phyloP scores from a whole-genome alignment of 805 yeast species.

The Danielia reshetovae region DNA sequence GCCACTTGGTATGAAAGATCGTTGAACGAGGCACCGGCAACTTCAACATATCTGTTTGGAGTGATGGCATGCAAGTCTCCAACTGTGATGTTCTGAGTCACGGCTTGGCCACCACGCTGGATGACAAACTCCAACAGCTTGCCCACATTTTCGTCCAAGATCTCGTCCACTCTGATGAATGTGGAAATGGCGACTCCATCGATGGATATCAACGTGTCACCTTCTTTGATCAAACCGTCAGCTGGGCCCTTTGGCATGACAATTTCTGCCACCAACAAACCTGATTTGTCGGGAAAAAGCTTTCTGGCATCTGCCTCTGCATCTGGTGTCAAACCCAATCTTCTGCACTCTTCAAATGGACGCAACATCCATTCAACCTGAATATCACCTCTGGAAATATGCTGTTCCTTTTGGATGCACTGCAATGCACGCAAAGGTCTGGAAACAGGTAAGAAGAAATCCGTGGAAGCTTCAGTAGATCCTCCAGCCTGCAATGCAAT shows the following conservation, averaged over 20 bases:
- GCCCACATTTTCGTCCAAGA: conserved; percentile 70
- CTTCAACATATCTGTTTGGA: conserved; percentile 76
- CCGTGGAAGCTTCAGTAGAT: conserved; percentile 84
- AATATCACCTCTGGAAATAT: conserved; percentile 84
- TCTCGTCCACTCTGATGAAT: conserved; percentile 78
- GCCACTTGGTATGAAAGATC: conserved; percentile 87
- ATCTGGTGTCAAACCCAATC: conserved; percentile 75
- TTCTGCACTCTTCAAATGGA: conserved; percentile 86
- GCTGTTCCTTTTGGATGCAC: conserved; percentile 57
- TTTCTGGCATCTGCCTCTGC: conserved; percentile 69
- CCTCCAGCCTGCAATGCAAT: conserved; percentile 96
- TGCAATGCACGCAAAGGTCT: conserved; percentile 77
- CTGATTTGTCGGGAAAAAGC: conserved; percentile 68
- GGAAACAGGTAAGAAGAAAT: conserved; percentile 82
- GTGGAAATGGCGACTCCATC: conserved; percentile 62
- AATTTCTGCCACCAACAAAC: conserved; percentile 77
- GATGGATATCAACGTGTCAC: conserved; percentile 76
- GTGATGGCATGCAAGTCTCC: conserved; percentile 80
- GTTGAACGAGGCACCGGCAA: conserved; percentile 84
- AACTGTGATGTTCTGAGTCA: conserved; percentile 49
- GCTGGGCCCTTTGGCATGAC: conserved; percentile 86
- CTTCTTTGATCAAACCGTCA: conserved; percentile 67
- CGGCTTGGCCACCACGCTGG: conserved; percentile 53
- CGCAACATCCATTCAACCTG: conserved; percentile 85
- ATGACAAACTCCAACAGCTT: conserved; percentile 50